Conservation (phyloP, 305 asterid genomes). For the Fraxinus nigra region DNA sequence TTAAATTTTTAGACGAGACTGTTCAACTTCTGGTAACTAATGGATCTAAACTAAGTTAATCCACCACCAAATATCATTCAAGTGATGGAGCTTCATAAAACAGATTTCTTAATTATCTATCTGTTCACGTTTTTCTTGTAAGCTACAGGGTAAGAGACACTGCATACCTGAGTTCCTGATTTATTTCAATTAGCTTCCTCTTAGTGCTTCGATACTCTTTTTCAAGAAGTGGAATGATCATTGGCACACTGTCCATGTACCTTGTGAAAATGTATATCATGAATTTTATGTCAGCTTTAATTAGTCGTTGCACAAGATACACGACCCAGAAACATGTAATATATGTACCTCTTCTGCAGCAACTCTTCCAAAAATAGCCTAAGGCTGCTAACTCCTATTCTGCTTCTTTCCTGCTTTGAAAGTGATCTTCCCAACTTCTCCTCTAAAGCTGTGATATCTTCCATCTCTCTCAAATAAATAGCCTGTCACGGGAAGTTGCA, state of each 20-base stretch:
- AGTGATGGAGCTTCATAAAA: background rate
- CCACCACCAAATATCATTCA: background rate
- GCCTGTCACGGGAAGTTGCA: constrained; percentile 44
- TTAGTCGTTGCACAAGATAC: background rate
- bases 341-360: constrained; percentile 66
- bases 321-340: constrained; percentile 8
- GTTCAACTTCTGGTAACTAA: background rate
- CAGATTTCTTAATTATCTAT: background rate
- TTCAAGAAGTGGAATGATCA: constrained; percentile 92
- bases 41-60: background rate
- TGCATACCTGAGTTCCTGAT: constrained; percentile 81
- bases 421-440: constrained; percentile 92
- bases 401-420: constrained; percentile 76
- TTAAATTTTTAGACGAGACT: background rate
- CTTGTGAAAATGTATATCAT: constrained; percentile 36
- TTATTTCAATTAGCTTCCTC: constrained; percentile 77
- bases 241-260: constrained; percentile 91
- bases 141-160: background rate
- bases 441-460: constrained; percentile 78
- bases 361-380: constrained; percentile 90
- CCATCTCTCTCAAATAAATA: constrained; percentile 75
- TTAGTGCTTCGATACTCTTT: constrained; percentile 74
- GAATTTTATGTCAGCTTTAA: constrained; percentile 28
- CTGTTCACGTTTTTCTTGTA: background rate
- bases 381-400: constrained; percentile 93